Evolutionary conservation across 257 asterid species (phyloP).

Genomic region (Gentiana macrophylla): DNA sequence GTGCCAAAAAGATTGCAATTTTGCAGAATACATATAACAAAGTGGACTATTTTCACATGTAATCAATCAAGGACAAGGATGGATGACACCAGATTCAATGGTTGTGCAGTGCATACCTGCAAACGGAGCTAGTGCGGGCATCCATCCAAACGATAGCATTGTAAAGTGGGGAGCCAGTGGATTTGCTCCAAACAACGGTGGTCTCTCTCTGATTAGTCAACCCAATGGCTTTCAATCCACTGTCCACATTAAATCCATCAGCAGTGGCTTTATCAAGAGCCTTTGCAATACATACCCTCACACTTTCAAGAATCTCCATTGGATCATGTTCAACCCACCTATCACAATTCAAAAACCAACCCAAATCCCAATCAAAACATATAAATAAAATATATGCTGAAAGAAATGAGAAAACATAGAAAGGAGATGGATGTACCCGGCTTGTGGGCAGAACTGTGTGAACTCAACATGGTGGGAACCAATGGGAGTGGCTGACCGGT

Average conservation of each 20-base stretch:
- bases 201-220: slow-evolving; percentile 97
- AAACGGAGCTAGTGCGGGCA: slow-evolving; percentile 71
- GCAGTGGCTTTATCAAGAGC: slow-evolving; percentile 89
- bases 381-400: not conserved
- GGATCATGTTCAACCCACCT: slow-evolving; percentile 99
- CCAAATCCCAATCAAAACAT: not conserved
- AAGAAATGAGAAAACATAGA: not conserved
- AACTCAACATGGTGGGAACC: slow-evolving; percentile 92
- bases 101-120: slow-evolving; percentile 99
- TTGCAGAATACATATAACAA: slow-evolving; percentile 22
- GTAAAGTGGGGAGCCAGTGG: slow-evolving; percentile 80
- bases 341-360: slow-evolving; percentile 2
- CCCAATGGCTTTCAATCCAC: slow-evolving; percentile 89
- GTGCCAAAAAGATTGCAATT: not conserved
- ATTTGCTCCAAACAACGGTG: slow-evolving; percentile 92
- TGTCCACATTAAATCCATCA: slow-evolving; percentile 64
- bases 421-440: slow-evolving; percentile 44
- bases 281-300: slow-evolving; percentile 59
- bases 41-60: slow-evolving; percentile 50
- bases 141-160: slow-evolving; percentile 99
- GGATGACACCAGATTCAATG: slow-evolving; percentile 22
- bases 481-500: slow-evolving; percentile 41
- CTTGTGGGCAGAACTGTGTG: slow-evolving; percentile 80
- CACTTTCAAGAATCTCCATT: slow-evolving; percentile 83
- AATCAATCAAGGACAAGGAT: slow-evolving; percentile 48